Evolutionary conservation across 371 early-diverging fungal genomes (phyloP).

Genomic region (Haplosporangium sp.): DNA sequence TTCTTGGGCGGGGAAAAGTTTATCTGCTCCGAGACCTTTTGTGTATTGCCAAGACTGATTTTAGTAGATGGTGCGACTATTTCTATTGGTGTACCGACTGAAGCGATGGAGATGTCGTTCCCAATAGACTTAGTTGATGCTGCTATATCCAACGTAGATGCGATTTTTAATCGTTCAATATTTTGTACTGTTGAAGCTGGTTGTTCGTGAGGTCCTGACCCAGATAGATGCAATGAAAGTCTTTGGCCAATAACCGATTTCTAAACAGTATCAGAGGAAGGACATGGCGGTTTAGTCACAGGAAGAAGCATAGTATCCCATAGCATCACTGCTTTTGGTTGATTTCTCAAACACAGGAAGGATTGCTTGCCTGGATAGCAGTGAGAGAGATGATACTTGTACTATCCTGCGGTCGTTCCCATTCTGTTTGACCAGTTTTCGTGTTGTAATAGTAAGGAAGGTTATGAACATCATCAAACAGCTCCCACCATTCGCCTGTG

Average conservation of each 20-base stretch:
- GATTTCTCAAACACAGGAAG: conserved; percentile 8
- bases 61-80: not conserved
- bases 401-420: conserved; percentile 83
- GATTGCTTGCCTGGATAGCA: conserved; percentile 67
- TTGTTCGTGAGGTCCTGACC: conserved; percentile 17
- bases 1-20: conserved; percentile 7
- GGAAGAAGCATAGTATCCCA: not conserved
- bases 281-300: not conserved
- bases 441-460: conserved; percentile 93
- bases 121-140: not conserved
- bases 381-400: conserved; percentile 80
- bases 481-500: conserved; percentile 95
- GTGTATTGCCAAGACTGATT: not conserved
- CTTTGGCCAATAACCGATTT: conserved; percentile 56
- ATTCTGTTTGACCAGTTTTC: conserved; percentile 84
- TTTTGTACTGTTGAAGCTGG: not conserved
- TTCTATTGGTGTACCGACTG: conserved; percentile 15
- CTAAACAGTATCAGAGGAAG: conserved; percentile 8
- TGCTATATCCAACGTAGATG: conserved; percentile 7
- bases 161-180: conserved; percentile 30
- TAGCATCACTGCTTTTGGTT: too few relatives aligned
- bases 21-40: not conserved
- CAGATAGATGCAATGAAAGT: conserved; percentile 45
- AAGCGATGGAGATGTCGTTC: conserved; percentile 5
- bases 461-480: conserved; percentile 86